phyloP scores from a whole-genome alignment of 306 rosid genomes.

The Trifolium repens region DNA sequence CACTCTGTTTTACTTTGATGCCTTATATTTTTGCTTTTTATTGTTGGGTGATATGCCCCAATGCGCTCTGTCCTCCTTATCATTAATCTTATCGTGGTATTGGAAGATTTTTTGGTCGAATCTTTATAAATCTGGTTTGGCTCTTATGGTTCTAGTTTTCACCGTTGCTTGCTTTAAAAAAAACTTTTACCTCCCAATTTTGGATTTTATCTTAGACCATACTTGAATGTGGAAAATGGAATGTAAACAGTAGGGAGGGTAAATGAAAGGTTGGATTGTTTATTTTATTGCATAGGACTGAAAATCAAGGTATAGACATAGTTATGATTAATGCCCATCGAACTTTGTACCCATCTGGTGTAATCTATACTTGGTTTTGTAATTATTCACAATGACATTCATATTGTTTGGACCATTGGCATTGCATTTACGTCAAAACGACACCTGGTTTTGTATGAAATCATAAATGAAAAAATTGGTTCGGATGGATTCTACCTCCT shows the following conservation, averaged over 20 bases:
- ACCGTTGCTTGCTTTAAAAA: neutral
- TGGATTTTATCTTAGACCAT: neutral
- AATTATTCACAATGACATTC: neutral
- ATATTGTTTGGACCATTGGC: constrained; percentile 6
- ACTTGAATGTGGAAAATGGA: neutral
- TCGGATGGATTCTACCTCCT: neutral
- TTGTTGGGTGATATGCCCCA: neutral
- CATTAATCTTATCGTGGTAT: neutral
- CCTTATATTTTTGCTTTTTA: constrained; percentile 2
- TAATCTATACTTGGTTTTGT: neutral
- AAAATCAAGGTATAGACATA: neutral
- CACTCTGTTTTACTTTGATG: neutral
- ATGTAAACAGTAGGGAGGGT: neutral
- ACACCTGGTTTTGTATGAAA: neutral
- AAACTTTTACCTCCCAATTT: neutral
- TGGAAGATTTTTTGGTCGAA: neutral
- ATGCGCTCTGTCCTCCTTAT: neutral
- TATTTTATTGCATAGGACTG: neutral
- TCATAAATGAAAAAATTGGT: neutral
- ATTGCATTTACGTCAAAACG: neutral
- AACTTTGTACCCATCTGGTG: neutral
- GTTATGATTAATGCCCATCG: neutral
- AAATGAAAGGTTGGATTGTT: constrained; percentile 2
- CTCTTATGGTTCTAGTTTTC: neutral
- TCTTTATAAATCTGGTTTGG: neutral